A percentile compares a stretch with the other conserved stretches of the same genome.
These are phyloP conservation scores for Ophioceras dolichostomum DNA, from an alignment of 2,329 filamentous ascomycete genomes.

Conservation along the genomic window DNA sequence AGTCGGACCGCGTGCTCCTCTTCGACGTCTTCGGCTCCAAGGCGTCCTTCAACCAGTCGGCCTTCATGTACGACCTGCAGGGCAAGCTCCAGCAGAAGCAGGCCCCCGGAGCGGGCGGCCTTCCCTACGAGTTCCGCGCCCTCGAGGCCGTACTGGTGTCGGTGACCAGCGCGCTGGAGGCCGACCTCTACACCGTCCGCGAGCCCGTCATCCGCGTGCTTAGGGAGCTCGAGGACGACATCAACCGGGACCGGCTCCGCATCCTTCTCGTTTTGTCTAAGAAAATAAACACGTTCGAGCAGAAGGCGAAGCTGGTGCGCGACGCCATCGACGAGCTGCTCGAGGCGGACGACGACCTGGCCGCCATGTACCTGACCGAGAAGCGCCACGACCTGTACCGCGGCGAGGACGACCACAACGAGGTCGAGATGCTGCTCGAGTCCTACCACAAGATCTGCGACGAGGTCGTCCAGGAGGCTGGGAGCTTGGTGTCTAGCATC, in stretches of 20 bases:
- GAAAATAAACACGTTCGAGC: constrained; percentile 91
- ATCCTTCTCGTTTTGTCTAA: constrained; percentile 90
- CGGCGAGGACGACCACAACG: constrained; percentile 78
- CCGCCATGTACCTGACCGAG: constrained; percentile 91
- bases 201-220: constrained; percentile 86
- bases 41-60: constrained; percentile 86
- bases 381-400: constrained; percentile 63
- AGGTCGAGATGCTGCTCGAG: constrained; percentile 93
- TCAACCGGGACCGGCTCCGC: constrained; percentile 86
- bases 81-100: constrained; percentile 80
- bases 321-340: constrained; percentile 92
- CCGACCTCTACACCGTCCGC: constrained; percentile 86
- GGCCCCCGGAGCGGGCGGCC: constrained; percentile 39
- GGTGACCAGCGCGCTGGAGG: constrained; percentile 82
- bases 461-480: constrained; percentile 91
- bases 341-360: constrained; percentile 90
- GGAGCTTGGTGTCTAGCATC: constrained; percentile 87
- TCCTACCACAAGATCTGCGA: constrained; percentile 97
- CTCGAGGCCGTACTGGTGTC: constrained; percentile 91
- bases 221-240: constrained; percentile 87
- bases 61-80: constrained; percentile 96
- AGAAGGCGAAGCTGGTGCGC: constrained; percentile 86
- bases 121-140: constrained; percentile 93
- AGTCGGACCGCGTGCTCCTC: constrained; percentile 79
- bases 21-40: constrained; percentile 95